A percentile compares a stretch with the other conserved stretches of the same genome.
Evolutionary conservation across 148 eudicot genomes (phyloP).

Genomic region (Cornus kousa): DNA sequence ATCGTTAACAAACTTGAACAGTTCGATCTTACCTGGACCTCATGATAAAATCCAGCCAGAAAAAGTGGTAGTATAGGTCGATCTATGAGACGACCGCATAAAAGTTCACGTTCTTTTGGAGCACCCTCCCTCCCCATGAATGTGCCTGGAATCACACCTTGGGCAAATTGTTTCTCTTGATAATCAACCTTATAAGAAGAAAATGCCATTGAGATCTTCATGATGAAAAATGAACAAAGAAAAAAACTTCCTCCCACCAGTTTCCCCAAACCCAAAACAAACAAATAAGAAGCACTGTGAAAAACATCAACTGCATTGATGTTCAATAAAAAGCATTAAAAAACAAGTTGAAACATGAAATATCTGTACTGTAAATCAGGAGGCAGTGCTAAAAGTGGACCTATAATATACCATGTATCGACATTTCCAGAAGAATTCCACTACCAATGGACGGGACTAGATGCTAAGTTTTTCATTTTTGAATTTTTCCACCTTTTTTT

Average conservation of each 20-base stretch:
- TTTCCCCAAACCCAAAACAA: neutral
- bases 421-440: neutral
- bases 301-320: neutral
- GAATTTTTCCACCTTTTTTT: neutral
- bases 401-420: neutral
- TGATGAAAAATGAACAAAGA: neutral
- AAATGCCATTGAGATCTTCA: constrained; percentile 7
- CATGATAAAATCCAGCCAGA: constrained; percentile 93
- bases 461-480: neutral
- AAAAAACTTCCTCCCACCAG: neutral
- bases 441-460: neutral
- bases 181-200: constrained; percentile 74
- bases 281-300: neutral
- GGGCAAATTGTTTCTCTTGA: constrained; percentile 97
- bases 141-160: constrained; percentile 87
- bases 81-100: constrained; percentile 95
- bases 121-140: constrained; percentile 99
- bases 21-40: constrained; percentile 75
- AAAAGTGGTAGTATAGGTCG: constrained; percentile 95
- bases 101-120: constrained; percentile 96
- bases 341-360: neutral
- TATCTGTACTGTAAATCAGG: neutral
- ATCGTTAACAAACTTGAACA: neutral
- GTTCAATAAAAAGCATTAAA: neutral
- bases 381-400: neutral